A percentile compares a stretch with the other conserved stretches of the same genome.
Conservation (phyloP, 495 filamentous ascomycete species). For the Cetradonia linearis region DNA sequence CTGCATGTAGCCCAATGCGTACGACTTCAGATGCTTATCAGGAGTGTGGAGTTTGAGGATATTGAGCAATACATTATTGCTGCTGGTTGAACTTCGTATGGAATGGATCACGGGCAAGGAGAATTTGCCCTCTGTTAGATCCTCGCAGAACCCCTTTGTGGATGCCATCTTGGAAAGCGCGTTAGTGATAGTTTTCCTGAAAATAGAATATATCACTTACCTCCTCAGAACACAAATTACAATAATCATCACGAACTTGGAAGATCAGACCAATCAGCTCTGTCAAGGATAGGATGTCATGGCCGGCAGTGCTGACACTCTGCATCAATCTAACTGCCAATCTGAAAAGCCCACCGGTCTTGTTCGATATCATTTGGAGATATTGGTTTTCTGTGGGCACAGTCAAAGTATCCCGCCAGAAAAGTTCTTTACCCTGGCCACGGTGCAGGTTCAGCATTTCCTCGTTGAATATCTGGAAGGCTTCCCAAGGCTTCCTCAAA, state of each 20-base stretch:
- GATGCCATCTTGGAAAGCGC: conserved; percentile 30
- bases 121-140: conserved; percentile 50
- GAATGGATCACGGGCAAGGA: conserved; percentile 38
- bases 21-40: conserved; percentile 12
- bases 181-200: background rate
- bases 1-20: conserved; percentile 16
- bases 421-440: conserved; percentile 4
- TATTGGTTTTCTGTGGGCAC: conserved; percentile 17
- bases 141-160: conserved; percentile 47
- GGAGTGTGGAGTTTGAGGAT: conserved; percentile 14
- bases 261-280: conserved; percentile 13
- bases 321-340: conserved; percentile 16
- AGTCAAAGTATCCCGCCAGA: conserved; percentile 16
- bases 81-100: conserved; percentile 12
- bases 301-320: background rate
- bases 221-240: conserved; percentile 12
- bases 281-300: conserved; percentile 11
- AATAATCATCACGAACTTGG: conserved; percentile 19
- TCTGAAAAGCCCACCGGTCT: conserved; percentile 18
- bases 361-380: conserved; percentile 14
- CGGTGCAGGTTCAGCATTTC: background rate
- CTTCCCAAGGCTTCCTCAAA: background rate
- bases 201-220: conserved; percentile 4
- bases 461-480: background rate
- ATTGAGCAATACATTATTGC: conserved; percentile 18